Percentiles rank a stretch among this genome's conserved stretches.
These are phyloP conservation scores for Dryadomyces quercus-mongolicae DNA, from an alignment of 2,329 filamentous ascomycete genomes.

Conservation along the genomic window DNA sequence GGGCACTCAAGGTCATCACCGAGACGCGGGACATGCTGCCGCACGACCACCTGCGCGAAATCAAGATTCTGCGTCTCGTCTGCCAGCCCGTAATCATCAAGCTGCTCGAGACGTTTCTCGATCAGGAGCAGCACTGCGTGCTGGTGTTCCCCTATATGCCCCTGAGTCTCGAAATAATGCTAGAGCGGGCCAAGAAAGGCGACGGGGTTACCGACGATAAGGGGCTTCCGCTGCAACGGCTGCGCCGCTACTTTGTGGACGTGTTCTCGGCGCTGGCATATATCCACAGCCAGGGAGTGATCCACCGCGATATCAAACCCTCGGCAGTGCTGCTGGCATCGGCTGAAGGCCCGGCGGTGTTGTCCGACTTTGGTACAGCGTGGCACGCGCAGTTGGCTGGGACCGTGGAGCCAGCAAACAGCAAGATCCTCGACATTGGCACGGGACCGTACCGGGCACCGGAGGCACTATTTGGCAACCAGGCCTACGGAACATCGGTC, in stretches of 20 bases:
- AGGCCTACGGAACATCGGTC: slow-evolving; percentile 55
- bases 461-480: slow-evolving; percentile 79
- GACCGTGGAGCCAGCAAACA: slow-evolving; percentile 46
- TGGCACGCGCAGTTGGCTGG: slow-evolving; percentile 56
- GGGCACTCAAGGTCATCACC: slow-evolving; percentile 77
- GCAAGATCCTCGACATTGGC: slow-evolving; percentile 85
- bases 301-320: slow-evolving; percentile 91
- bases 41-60: slow-evolving; percentile 72
- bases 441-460: slow-evolving; percentile 84
- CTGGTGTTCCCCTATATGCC: slow-evolving; percentile 79
- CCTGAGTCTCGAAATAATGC: slow-evolving; percentile 56
- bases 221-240: slow-evolving; percentile 17
- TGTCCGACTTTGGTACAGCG: slow-evolving; percentile 87
- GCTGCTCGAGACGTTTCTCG: slow-evolving; percentile 61
- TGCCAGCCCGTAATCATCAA: slow-evolving; percentile 43
- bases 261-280: slow-evolving; percentile 59
- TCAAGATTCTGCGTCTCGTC: slow-evolving; percentile 54
- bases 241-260: slow-evolving; percentile 43
- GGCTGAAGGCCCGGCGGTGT: slow-evolving; percentile 56
- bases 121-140: slow-evolving; percentile 59
- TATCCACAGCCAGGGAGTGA: slow-evolving; percentile 63
- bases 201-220: no score
- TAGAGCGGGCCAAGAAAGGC: slow-evolving; percentile 26
- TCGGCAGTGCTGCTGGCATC: slow-evolving; percentile 70
- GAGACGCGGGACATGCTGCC: slow-evolving; percentile 62